These are phyloP conservation scores for Cytospora schulzeri DNA, from an alignment of 2,329 filamentous ascomycete genomes.

Conservation along the genomic window DNA sequence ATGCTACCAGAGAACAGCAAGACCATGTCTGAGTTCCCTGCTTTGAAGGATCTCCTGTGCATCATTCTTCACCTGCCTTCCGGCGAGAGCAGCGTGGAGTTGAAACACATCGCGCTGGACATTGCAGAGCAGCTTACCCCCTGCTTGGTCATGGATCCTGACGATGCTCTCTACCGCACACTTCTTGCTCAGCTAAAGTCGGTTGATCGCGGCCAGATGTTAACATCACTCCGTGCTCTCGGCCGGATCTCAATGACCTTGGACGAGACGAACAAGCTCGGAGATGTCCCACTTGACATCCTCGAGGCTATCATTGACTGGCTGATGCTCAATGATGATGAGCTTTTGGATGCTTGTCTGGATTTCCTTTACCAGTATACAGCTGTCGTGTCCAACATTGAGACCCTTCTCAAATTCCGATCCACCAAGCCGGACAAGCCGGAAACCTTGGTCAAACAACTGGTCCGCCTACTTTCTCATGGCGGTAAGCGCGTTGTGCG, in stretches of 20 bases:
- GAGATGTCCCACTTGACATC: slow-evolving; percentile 65
- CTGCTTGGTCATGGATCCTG: slow-evolving; percentile 70
- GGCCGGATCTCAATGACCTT: slow-evolving; percentile 87
- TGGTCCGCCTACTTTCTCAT: slow-evolving; percentile 78
- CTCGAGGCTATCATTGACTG: slow-evolving; percentile 72
- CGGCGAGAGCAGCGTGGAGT: slow-evolving; percentile 72
- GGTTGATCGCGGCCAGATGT: slow-evolving; percentile 77
- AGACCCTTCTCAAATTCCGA: slow-evolving; percentile 56
- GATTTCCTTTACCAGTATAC: slow-evolving; percentile 98
- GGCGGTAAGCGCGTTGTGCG: slow-evolving; percentile 65
- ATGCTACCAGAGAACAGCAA: slow-evolving; percentile 85
- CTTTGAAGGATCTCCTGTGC: slow-evolving; percentile 80
- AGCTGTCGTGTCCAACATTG: slow-evolving; percentile 80
- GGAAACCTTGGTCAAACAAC: slow-evolving; percentile 72
- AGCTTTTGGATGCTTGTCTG: slow-evolving; percentile 82
- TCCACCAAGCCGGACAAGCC: slow-evolving; percentile 54
- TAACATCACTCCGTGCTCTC: slow-evolving; percentile 79
- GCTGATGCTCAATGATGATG: slow-evolving; percentile 84
- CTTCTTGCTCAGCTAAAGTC: slow-evolving; percentile 67
- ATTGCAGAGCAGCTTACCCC: slow-evolving; percentile 89
- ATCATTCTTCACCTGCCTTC: slow-evolving; percentile 78
- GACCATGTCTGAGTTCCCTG: slow-evolving; percentile 74
- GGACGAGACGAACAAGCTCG: slow-evolving; percentile 75
- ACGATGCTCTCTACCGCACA: slow-evolving; percentile 78
- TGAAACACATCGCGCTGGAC: slow-evolving; percentile 89